Base-by-base conservation (phyloP, 805 yeast species). In the Ogataea siamensis region DNA sequence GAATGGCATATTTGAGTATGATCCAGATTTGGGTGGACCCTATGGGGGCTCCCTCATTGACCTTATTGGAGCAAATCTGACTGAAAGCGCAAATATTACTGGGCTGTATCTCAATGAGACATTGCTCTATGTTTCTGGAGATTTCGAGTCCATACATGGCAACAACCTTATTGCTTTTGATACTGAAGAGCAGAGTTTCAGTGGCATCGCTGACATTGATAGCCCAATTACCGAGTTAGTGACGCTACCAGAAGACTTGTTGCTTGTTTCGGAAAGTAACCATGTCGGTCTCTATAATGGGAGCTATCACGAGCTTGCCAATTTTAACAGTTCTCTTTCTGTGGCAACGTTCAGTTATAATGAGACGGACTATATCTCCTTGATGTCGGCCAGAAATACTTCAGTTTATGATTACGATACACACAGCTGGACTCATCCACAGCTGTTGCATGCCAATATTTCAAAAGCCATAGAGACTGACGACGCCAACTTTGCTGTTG, bases 1-100 rank as follows among this genome's bases (percentile, higher is more conserved):
- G 34, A 83, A 85, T 57, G 95, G 95, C 7, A 51, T 91, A 14
- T 87, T 91, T 54, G 96, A 91, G 62, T 93, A 82, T 59, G 79
- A 87, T 1, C 62, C 79, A 24, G 45, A 51, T 9, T 47, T 58
- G 17, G 53, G 45, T 3, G 22, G 46, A 20, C 58, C 60, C 3
- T 42, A 78, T 27, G 77, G 79, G 0, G 70, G 75, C 46, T 69
- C 84, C 0, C 54, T 75, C 2, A 45, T 81, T 28, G 68, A 70
- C 40, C 32, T 47, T 10, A 44, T 66, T 23, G 70, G 78, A 0
- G 42, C 57, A 4, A 37, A 49, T 2, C 39, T 73, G 5, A 67
- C 71, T 12, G 45, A 57, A 4, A 55, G 65, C 39, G 72, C 78
- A 3, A 54, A 62, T 5, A 62, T 81, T 5, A 56, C 50, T 15